These are phyloP conservation scores for Solanum piurae DNA, from an alignment of 257 asterid species.

Conservation along the genomic window DNA sequence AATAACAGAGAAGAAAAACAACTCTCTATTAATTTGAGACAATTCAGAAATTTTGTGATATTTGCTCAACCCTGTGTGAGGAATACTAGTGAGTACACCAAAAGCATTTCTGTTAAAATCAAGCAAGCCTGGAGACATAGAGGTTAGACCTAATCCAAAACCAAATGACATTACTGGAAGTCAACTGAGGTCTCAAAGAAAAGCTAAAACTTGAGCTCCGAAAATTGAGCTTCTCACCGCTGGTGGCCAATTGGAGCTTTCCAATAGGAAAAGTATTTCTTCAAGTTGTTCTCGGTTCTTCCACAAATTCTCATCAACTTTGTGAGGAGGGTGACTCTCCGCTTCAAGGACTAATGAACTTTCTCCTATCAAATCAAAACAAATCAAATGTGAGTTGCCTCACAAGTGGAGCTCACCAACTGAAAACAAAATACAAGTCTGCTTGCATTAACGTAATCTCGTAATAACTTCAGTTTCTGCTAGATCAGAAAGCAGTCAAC, in stretches of 20 bases:
- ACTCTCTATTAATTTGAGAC: neutral
- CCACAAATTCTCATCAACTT: slow-evolving; percentile 96
- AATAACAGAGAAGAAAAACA: neutral
- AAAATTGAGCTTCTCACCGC: slow-evolving; percentile 34
- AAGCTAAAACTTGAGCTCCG: neutral
- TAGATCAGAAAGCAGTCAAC: neutral
- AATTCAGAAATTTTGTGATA: neutral
- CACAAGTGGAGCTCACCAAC: neutral
- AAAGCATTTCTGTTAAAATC: neutral
- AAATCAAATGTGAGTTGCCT: neutral
- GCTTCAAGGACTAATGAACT: slow-evolving; percentile 55
- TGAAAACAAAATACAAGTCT: neutral
- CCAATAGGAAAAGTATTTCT: slow-evolving; percentile 64
- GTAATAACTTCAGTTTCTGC: neutral
- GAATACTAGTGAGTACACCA: neutral
- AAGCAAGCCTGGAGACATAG: neutral
- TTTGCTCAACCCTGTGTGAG: neutral
- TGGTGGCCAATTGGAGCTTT: slow-evolving; percentile 52
- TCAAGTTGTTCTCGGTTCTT: slow-evolving; percentile 92
- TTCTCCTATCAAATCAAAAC: slow-evolving; percentile 43
- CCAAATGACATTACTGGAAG: neutral
- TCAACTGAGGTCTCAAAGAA: neutral
- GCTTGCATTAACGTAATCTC: neutral
- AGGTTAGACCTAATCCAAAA: neutral
- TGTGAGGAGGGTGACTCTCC: slow-evolving; percentile 76